Evolutionary conservation across 495 filamentous ascomycete genomes (phyloP), one percentile per base, ranked within the genome.

Genomic region (Penicillium robsamsonii): DNA sequence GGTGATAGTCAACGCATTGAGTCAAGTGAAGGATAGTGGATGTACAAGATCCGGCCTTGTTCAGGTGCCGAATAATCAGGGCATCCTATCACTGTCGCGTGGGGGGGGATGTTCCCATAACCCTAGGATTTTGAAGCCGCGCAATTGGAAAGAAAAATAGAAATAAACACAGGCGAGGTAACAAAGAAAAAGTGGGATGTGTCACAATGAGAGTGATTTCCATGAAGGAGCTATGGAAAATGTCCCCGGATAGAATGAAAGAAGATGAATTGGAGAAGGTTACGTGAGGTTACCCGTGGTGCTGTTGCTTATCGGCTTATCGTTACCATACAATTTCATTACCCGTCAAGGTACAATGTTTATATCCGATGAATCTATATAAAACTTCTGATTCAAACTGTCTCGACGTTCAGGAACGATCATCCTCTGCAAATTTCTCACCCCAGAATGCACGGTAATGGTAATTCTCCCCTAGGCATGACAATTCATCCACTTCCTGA

Each of bases 361-460:
- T 22, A 22, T 22, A 22, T 22, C 22, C 22, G 22, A 22, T 22
- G 22, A 22, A 22, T 22, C 22, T 22, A 22, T 22, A 22, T 22
- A 22, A 22, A 22, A 22, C 1, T 22, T 22, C 22, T 22, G 1
- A 22, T 22, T 22, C 22, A 22, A 22, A 22, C 1, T 22, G 1
- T 2, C 22, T 22, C 22, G 2, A 22, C 25, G 4, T 29, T 53
- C 66, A 87, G 10, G 80, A 79, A 50, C 81, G 73, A 65, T 92
- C 89, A 64, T 84, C 79, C 12, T 65, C 65, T 0, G 67, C 79
- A 70, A 85, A 87, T 46, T 84, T 82, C 7, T 80, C 67, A 27
- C 54, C 71, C 86, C 87, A 93, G 62, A 86, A 93, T 0, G 75
- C 83, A 45, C 88, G 78, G 58, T 73, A 88, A 72, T 91, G 84